Evolutionary conservation across 2,329 filamentous ascomycete genomes (phyloP).

Genomic region (Aureobasidium leucospermi): DNA sequence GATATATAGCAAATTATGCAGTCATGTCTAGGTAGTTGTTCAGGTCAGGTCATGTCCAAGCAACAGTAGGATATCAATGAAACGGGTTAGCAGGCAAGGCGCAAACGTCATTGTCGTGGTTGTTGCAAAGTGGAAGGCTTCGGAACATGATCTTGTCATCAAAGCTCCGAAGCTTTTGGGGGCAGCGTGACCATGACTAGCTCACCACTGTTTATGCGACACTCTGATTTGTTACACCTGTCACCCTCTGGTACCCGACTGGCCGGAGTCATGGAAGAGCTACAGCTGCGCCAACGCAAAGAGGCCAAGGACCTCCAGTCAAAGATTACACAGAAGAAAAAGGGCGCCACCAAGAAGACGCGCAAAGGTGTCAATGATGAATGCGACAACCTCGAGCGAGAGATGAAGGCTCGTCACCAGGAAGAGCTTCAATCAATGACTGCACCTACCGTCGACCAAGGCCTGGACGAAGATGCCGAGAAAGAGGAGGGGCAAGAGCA

Average conservation of each 20-base stretch:
- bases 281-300: slow-evolving; percentile 74
- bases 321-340: slow-evolving; percentile 90
- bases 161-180: not conserved
- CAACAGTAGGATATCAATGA: not conserved
- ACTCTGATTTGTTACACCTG: not conserved
- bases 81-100: not conserved
- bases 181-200: slow-evolving; percentile 1
- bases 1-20: not conserved
- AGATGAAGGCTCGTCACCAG: slow-evolving; percentile 49
- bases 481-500: not conserved
- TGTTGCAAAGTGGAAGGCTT: not conserved
- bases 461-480: not conserved
- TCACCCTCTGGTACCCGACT: not conserved
- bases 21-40: not conserved
- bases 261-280: slow-evolving; percentile 54
- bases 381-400: slow-evolving; percentile 50
- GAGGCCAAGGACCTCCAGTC: slow-evolving; percentile 82
- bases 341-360: slow-evolving; percentile 80
- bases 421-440: slow-evolving; percentile 40
- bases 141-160: not conserved
- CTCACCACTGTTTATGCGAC: not conserved
- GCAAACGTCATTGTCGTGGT: not conserved
- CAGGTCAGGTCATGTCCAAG: no score
- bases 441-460: not conserved
- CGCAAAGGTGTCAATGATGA: slow-evolving; percentile 55